Base-by-base conservation (phyloP, 768 basidiomycete genomes). In the Suillus luteus region DNA sequence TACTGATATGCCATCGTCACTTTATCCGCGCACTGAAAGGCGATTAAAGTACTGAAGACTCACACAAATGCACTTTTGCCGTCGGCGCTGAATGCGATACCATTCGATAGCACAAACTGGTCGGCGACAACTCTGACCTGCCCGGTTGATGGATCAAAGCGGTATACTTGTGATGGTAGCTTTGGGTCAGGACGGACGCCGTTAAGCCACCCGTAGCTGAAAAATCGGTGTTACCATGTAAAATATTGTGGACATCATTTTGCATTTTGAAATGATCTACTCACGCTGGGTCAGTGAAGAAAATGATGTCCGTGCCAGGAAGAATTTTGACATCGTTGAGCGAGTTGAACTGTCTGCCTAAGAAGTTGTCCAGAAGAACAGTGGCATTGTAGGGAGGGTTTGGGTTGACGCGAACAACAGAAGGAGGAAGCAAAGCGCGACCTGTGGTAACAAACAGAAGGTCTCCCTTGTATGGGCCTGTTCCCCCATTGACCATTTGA, bases 271-370 rank as follows among this genome's bases (percentile, higher is more conserved):
- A 35, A 35, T 35, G 33, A 7, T 35, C 33, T 35, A 35, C 33
- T 35, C 33, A 92, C 85, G 79, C 76, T 17, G 81, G 79, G 69
- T 94, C 91, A 0, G 91, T 93, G 75, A 93, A 92, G 76, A 89
- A 92, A 2, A 93, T 67, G 43, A 84, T 84, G 40, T 86, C 85
- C 64, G 82, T 88, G 6, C 75, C 73, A 2, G 89, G 89, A 60
- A 91, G 86, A 4, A 92, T 77, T 68, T 90, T 92, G 63, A 89
- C 80, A 67, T 95, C 92, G 71, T 93, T 91, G 57, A 93, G 72
- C 1, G 91, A 91, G 76, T 90, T 92, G 76, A 92, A 94, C 66
- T 91, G 91, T 2, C 90, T 79, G 1, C 91, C 91, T 68, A 85
- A 90, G 75, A 83, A 92, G 76, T 92, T 93, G 75, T 93, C 89